Evolutionary conservation across 495 filamentous ascomycete genomes (phyloP), one percentile per base, ranked within the genome.

Genomic region (Talaromyces trachyspermus): DNA sequence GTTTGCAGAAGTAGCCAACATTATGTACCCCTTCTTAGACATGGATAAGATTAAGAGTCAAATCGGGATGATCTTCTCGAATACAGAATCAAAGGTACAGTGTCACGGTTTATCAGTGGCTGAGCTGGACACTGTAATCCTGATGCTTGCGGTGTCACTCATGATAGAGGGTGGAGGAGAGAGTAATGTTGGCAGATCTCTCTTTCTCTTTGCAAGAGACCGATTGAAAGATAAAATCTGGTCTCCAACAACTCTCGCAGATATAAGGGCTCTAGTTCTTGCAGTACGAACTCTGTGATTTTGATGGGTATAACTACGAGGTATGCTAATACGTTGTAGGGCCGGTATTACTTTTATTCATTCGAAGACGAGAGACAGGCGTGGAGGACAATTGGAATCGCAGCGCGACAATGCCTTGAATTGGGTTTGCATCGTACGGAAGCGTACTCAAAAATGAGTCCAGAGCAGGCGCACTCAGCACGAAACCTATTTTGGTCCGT

Each of bases 301-400:
- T 74, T 84, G 42, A 76, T 84, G 67, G 56, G 81, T 62, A 5
- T 10, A 12, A 29, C 6, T n/a, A 30, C 12, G 5, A 27, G 3
- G 20, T n/a, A 5, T 25, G n/a, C 27, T 19, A 6, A 10, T 32
- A 6, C n/a, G 12, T 32, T 30, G 11, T 30, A 17, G 32, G 14
- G 15, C n/a, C 4, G 5, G 20, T 9, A 44, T 24, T 29, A 15
- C 5, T 68, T 70, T 11, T 62, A 69, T n/a, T 64, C 68, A 26
- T 95, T 90, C 53, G 87, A 88, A 49, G 85, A 92, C 59, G 89
- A 95, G 64, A 73, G 79, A 0, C 71, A 88, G 5, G 84, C 85
- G 0, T 95, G 89, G 85, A 76, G 89, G 3, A 77, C 86, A 3
- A 86, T 89, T 57, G 89, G 89, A 18, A 78, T 89, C 40, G 80